Base-by-base conservation (phyloP, 148 eudicot genomes). In the Arctostaphylos glauca region DNA sequence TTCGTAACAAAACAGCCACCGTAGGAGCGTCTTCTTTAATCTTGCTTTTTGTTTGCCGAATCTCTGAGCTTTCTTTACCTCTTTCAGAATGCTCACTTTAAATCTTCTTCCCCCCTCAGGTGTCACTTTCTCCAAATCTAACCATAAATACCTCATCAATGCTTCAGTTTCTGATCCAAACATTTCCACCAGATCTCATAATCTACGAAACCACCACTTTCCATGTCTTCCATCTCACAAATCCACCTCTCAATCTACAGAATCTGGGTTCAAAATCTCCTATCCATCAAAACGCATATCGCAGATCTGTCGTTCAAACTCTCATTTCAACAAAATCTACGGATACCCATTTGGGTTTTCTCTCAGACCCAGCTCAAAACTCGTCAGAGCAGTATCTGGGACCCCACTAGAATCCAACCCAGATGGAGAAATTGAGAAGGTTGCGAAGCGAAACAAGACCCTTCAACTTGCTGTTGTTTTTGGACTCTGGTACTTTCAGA, bases 401-500 rank as follows among this genome's bases (percentile, higher is more conserved):
- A 43, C 71, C 21, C 84, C 81, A 7, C 85, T 80, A 58, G 92
- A 90, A 77, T 80, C 89, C 58, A 82, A n/a, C 84, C 85, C 90
- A n/a, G 86, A 84, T 79, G 87, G 86, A 14, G 90, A 80, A 77
- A 46, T 82, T 19, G 78, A 84, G 8, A 47, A 84, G 15, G 64
- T 46, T 25, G 19, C 80, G 13, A 89, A 88, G 72, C 77, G 87
- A 0, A 84, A 86, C 82, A 93, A 93, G 85, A 89, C 86, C 60
- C 84, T 89, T 13, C 87, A 94, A 86, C 89, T 96, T 10, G 93
- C 89, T 7, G 43, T 96, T 3, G 90, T 96, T 23, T 96, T 94
- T 71, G 98, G 98, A 2, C 82, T 94, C 12, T 96, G 98, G 98
- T 96, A 93, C 85, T 90, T 93, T 48, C 98, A 96, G 49, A 92